Percentiles rank a stretch among this genome's conserved stretches.
Evolutionary conservation across 306 rosid genomes (phyloP).

Genomic region (Calophaca sinica): DNA sequence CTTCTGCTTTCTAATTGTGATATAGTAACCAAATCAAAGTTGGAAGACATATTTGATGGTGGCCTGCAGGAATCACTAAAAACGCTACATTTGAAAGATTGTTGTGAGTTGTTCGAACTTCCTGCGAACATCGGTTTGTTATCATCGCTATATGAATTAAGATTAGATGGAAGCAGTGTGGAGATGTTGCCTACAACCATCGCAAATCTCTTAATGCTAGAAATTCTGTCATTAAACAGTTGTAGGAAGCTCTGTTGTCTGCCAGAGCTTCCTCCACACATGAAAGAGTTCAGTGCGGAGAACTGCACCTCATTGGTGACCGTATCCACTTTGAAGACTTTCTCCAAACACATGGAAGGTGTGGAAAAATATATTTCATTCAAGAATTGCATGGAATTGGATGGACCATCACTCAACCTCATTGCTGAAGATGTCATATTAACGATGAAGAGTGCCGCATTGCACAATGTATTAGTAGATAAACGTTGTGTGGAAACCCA

Average conservation of each 20-base stretch:
- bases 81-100: neutral
- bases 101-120: slow-evolving; percentile 7
- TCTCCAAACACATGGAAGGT: neutral
- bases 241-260: slow-evolving; percentile 39
- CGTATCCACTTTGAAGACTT: slow-evolving; percentile 14
- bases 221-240: accelerated
- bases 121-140: slow-evolving; percentile 15
- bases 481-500: neutral
- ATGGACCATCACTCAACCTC: neutral
- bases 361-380: neutral
- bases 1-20: neutral
- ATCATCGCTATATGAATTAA: neutral
- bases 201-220: neutral
- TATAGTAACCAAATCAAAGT: neutral
- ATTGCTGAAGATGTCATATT: neutral
- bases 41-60: neutral
- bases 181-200: slow-evolving; percentile 18
- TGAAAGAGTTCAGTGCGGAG: slow-evolving; percentile 1
- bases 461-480: slow-evolving; percentile 1
- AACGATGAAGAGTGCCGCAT: neutral
- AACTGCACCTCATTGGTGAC: slow-evolving; percentile 39
- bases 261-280: slow-evolving; percentile 43
- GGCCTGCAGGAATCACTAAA: neutral
- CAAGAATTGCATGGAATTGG: neutral
- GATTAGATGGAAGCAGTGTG: slow-evolving; percentile 9